Conservation (phyloP, 345 rosid genomes). For the Euclidium syriacum region DNA sequence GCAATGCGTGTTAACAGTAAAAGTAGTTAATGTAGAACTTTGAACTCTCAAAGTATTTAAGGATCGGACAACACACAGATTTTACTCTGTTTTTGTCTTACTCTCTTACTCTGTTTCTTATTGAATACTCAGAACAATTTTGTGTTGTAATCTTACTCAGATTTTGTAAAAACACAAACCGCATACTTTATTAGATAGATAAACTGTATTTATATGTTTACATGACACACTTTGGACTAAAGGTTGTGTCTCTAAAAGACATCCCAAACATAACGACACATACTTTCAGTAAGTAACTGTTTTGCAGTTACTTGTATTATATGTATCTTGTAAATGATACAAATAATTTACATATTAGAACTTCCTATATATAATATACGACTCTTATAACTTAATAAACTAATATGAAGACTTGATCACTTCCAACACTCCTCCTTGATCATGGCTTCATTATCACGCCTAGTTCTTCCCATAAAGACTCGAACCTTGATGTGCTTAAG, state of each 20-base stretch:
- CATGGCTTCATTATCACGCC: not conserved
- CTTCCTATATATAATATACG: too few relatives aligned
- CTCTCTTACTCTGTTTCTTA: not conserved
- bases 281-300: too few relatives aligned
- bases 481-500: not conserved
- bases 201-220: conserved; percentile 5
- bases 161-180: not conserved
- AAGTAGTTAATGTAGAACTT: conserved; percentile 7
- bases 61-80: not conserved
- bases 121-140: not conserved
- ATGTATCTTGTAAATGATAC: too few relatives aligned
- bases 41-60: not conserved
- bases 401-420: too few relatives aligned
- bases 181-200: not conserved
- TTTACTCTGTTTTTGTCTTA: not conserved
- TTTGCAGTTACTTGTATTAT: too few relatives aligned
- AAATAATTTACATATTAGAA: too few relatives aligned
- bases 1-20: not conserved
- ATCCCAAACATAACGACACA: too few relatives aligned
- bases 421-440: too few relatives aligned
- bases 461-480: not conserved
- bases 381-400: too few relatives aligned
- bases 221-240: not conserved
- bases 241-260: too few relatives aligned
- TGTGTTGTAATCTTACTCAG: too few relatives aligned